Conservation (phyloP, 2,329 filamentous ascomycete species). For the Aspergillus terreus region DNA sequence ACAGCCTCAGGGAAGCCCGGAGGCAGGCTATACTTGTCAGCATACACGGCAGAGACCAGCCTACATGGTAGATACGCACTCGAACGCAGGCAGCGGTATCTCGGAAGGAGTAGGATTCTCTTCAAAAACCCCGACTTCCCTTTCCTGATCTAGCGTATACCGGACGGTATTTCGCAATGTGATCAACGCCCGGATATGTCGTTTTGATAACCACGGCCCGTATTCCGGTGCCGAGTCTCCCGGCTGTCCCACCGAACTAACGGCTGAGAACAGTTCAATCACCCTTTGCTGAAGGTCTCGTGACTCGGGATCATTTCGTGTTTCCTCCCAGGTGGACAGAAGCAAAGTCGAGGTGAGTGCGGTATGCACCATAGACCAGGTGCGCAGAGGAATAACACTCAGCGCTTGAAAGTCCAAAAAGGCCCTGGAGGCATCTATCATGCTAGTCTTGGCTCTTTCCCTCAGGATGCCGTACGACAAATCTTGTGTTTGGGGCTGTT, state of each 20-base stretch:
- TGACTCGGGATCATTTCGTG: constrained; percentile 26
- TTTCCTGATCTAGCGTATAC: constrained; percentile 13
- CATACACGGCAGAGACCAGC: not conserved
- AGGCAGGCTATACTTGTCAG: constrained; percentile 5
- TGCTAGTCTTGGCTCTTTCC: constrained; percentile 19
- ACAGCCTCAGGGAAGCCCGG: constrained; percentile 12
- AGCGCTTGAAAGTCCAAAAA: constrained; percentile 31
- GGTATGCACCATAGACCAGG: constrained; percentile 34
- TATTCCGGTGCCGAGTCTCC: constrained; percentile 13
- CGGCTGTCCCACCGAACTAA: constrained; percentile 11
- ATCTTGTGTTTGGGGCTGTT: constrained; percentile 7
- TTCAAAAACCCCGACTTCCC: not conserved
- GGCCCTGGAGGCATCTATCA: constrained; percentile 26
- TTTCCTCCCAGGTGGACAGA: constrained; percentile 33
- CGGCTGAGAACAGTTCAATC: constrained; percentile 26
- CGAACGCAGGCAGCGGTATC: not conserved
- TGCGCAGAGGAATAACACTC: constrained; percentile 27
- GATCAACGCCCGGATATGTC: constrained; percentile 28
- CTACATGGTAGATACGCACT: not conserved
- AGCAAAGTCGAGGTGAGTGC: constrained; percentile 31
- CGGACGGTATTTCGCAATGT: constrained; percentile 19
- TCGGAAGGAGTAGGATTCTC: not conserved
- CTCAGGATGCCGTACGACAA: constrained; percentile 15
- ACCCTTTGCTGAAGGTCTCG: constrained; percentile 27
- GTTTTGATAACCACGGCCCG: constrained; percentile 25